Conservation (phyloP, 225 moss, liverwort and hornwort genomes). For the Neckera pumila region DNA sequence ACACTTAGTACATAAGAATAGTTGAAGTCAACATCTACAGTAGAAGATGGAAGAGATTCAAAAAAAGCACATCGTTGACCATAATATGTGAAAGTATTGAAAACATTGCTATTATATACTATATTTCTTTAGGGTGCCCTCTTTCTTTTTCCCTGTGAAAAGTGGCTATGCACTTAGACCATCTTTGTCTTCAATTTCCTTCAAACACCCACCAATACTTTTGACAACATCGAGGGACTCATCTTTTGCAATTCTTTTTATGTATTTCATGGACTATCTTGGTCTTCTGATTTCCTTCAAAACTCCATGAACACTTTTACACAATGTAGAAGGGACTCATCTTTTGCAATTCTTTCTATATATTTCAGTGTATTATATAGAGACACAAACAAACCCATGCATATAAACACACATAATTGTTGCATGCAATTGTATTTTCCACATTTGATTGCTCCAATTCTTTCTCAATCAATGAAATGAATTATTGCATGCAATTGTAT, state of each 20-base stretch:
- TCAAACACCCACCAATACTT: neutral
- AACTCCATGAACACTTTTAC: too few relatives aligned
- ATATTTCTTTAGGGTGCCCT: neutral
- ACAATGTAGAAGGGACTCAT: neutral
- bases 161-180: neutral
- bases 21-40: neutral
- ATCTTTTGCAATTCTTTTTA: neutral
- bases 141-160: accelerated
- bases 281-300: too few relatives aligned
- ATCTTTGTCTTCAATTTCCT: neutral
- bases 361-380: neutral
- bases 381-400: neutral
- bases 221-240: neutral
- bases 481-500: too few relatives aligned
- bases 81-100: neutral
- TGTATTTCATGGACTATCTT: too few relatives aligned
- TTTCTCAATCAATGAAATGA: neutral
- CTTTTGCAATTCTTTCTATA: neutral
- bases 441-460: neutral
- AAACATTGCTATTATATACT: neutral
- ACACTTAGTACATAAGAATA: neutral
- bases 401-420: neutral
- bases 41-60: neutral
- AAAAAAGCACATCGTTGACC: neutral
- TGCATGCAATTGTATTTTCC: neutral